Conservation (phyloP, 2,329 filamentous ascomycete genomes). For the Fusarium torulosum region DNA sequence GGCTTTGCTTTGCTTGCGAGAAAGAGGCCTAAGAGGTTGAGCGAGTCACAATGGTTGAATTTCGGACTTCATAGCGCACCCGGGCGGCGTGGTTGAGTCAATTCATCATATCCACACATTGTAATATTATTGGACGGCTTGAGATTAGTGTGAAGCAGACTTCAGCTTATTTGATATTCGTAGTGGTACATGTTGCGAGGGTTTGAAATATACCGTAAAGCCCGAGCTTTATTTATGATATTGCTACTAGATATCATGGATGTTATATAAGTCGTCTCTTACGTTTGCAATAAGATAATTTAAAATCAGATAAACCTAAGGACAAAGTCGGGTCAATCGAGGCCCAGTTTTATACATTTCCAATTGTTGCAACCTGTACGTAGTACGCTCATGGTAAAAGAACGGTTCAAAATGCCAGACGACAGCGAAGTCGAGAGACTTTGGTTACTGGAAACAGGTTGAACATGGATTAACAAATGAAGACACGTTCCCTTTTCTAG, state of each 20-base stretch:
- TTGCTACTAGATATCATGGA: no score
- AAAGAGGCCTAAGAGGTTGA: constrained; percentile 3
- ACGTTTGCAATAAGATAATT: no score
- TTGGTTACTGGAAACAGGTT: constrained; percentile 13
- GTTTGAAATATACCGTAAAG: no score
- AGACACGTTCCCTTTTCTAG: constrained; percentile 4
- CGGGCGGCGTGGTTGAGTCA: constrained; percentile 12
- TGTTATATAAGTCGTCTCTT: no score
- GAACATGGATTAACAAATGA: not conserved
- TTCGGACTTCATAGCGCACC: constrained; percentile 13
- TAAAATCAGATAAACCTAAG: no score
- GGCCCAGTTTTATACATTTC: no score
- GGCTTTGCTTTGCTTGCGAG: not conserved
- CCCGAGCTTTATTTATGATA: no score
- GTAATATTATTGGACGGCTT: constrained; percentile 7
- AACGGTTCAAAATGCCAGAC: constrained; percentile 20
- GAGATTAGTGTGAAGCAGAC: constrained; percentile 12
- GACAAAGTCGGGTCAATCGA: no score
- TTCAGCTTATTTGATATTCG: constrained; percentile 11
- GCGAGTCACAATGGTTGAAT: constrained; percentile 23
- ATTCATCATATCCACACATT: constrained; percentile 29
- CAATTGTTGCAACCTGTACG: no score
- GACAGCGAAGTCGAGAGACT: not conserved
- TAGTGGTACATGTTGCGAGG: not conserved
- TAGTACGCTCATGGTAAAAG: not conserved